Base-by-base conservation (phyloP, 1,284 basidiomycete genomes). In the Athelia sp. region DNA sequence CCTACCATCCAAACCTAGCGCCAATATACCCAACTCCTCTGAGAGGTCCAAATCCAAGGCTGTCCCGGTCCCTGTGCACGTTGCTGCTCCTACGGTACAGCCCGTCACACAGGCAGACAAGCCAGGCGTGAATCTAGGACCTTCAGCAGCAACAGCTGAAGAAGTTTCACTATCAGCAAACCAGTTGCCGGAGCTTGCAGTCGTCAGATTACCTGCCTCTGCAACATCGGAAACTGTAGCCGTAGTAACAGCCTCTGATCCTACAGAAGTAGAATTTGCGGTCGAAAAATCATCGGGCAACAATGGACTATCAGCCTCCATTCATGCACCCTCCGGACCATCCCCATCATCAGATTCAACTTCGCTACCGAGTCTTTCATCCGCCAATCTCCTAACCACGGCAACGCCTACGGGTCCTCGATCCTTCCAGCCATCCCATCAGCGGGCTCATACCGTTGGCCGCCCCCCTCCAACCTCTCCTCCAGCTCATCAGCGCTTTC, bases 381-480 rank as follows among this genome's bases (percentile, higher is more conserved):
- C 65, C 67, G 42, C 61, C 55, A 47, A 54, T 53, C 26, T 54
- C 26, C 26, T 13, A 13, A 29, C 6, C 13, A 29, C 26, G 26
- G 26, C 26, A 13, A 4, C 26, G 13, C 26, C 54, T 21, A 50
- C 55, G 18, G 54, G 56, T 34, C 56, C 57, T 29, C 58, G 59
- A 22, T 58, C 60, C 34, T 70, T 65, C 58, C 57, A 64, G 22
- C 63, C 62, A 4, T 60, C 67, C 1, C 81, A 84, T 53, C 69
- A 64, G 14, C 75, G 82, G 21, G 73, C 80, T 21, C 77, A 78
- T 44, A 80, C 79, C 18, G 68, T 77, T 46, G 78, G 76, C 6
- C 70, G 74, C 52, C 6, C 15, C 50, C 52, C 63, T 53, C 56
- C 58, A 35, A 48, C 59, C 44, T 56, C 66, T 56, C 55, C 58